These are phyloP conservation scores for Ceratocystis smalleyi DNA, from an alignment of 2,329 filamentous ascomycete species.

Conservation along the genomic window DNA sequence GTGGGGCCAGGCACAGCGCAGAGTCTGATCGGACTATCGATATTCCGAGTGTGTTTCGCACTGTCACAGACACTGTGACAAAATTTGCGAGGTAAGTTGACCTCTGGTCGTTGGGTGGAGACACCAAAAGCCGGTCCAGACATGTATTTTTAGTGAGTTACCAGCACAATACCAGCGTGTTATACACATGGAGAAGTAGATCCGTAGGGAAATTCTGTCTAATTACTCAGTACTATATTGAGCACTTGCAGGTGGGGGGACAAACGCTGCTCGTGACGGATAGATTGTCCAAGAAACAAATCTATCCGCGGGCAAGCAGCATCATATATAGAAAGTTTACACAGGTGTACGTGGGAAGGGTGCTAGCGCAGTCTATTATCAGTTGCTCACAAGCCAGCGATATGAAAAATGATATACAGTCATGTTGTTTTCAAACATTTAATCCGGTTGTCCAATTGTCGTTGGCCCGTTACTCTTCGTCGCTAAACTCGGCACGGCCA, in stretches of 20 bases:
- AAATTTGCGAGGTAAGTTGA: background rate
- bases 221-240: too few species aligned
- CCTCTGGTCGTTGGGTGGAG: constrained; percentile 7
- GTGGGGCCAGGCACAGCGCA: constrained; percentile 14
- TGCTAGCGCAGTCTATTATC: constrained; percentile 15
- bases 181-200: too few species aligned
- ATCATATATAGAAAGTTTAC: background rate
- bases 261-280: too few species aligned
- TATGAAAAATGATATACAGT: constrained; percentile 17
- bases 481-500: constrained; percentile 42
- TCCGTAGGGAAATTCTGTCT: too few species aligned
- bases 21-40: constrained; percentile 7
- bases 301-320: background rate
- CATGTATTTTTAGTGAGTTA: too few species aligned
- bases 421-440: constrained; percentile 10
- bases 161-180: too few species aligned
- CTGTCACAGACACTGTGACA: background rate
- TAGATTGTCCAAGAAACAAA: background rate
- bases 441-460: constrained; percentile 3
- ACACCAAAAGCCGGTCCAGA: too few species aligned
- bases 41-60: background rate
- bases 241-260: too few species aligned
- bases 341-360: background rate
- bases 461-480: constrained; percentile 20
- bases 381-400: constrained; percentile 10